phyloP scores from a whole-genome alignment of 1,139 yeast species.

The Yamadazyma sp. region DNA sequence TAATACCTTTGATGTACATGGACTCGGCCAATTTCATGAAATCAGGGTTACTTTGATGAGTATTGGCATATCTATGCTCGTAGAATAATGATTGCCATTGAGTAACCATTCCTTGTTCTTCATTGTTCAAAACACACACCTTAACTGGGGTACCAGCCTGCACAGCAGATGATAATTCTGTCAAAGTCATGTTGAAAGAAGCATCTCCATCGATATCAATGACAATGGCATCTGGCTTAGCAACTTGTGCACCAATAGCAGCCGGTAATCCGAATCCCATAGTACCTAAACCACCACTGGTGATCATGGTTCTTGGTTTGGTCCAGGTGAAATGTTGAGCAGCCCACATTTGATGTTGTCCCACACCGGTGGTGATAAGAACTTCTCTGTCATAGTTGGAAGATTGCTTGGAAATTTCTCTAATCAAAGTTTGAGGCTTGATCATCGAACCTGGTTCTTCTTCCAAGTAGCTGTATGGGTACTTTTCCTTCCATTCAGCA shows the following conservation, averaged over 20 bases:
- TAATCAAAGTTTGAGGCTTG: conserved; percentile 90
- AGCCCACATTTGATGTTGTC: conserved; percentile 99
- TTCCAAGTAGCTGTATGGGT: conserved; percentile 76
- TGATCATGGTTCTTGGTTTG: conserved; percentile 86
- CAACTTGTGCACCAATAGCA: conserved; percentile 97
- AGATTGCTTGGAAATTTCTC: conserved; percentile 75
- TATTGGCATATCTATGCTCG: conserved; percentile 94
- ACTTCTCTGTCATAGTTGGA: conserved; percentile 68
- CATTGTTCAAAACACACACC: conserved; percentile 86
- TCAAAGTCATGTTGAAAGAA: conserved; percentile 94
- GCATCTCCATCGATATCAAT: conserved; percentile 99
- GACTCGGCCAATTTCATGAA: conserved; percentile 91
- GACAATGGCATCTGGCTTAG: conserved; percentile 90
- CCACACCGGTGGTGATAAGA: conserved; percentile 95
- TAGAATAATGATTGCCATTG: conserved; percentile 98
- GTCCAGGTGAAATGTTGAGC: conserved; percentile 97
- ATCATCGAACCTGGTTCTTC: conserved; percentile 80
- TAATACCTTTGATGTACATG: conserved; percentile 86
- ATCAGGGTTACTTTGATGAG: conserved; percentile 93
- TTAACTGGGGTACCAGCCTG: conserved; percentile 92
- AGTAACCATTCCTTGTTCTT: conserved; percentile 99
- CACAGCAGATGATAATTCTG: conserved; percentile 89
- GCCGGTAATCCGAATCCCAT: conserved; percentile 98
- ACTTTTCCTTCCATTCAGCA: conserved; percentile 79
- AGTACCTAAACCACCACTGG: conserved; percentile 98